phyloP scores from a whole-genome alignment of 257 asterid species.

The Coffea canephora region DNA sequence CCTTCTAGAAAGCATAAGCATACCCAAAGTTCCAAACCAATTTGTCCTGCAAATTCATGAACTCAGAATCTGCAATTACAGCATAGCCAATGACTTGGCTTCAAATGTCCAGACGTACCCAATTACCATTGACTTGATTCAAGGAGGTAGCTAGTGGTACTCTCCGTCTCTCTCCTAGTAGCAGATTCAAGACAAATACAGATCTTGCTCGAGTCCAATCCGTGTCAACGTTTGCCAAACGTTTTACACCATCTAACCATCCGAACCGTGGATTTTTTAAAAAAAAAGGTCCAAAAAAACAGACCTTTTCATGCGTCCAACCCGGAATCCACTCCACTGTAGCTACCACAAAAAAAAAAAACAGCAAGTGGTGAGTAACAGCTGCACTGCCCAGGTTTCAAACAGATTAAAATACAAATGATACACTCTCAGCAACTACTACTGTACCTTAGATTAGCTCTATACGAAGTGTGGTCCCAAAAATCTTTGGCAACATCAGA shows the following conservation, averaged over 20 bases:
- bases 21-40: not conserved
- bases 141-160: not conserved
- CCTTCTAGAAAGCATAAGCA: conserved; percentile 4
- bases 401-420: not conserved
- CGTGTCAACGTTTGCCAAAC: not conserved
- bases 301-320: not conserved
- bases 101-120: not conserved
- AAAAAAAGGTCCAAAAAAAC: not conserved
- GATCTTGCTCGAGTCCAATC: not conserved
- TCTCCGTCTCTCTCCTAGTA: too few relatives aligned
- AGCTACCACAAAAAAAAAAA: not conserved
- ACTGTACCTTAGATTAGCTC: not conserved
- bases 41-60: not conserved
- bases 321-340: not conserved
- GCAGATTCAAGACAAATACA: not conserved
- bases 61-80: not conserved
- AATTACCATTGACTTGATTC: not conserved
- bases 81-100: not conserved
- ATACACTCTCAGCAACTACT: not conserved
- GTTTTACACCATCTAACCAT: not conserved
- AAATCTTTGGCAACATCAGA: not conserved
- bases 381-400: not conserved
- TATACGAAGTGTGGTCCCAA: not conserved
- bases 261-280: not conserved
- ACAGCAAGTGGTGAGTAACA: not conserved